Base-by-base conservation (phyloP, 179 eudicot species). In the Camellia oleifera region DNA sequence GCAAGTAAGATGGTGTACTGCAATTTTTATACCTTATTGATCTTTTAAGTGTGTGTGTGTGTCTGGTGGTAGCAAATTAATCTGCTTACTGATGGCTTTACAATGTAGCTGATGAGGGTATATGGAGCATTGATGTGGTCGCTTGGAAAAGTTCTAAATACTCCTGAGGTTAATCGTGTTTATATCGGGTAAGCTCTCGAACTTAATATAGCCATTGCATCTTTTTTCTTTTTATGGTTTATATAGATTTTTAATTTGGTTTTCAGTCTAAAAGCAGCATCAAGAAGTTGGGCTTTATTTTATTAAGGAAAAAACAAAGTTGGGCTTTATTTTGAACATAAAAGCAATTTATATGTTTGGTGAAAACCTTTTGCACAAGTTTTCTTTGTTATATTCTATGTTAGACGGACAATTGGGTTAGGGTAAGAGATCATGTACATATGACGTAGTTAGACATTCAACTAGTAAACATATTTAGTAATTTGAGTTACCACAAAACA, bases 61-160 rank as follows among this genome's bases (percentile, higher is more conserved):
- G 32, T 46, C 57, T 73, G 61, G 65, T 75, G 10, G 79, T 11
- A 54, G 50, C 60, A 52, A 57, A 56, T 77, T 68, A 56, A 72
- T 62, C 48, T 74, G 69, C 69, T 56, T 68, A 46, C 77, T 13
- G 3, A 4, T 61, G 60, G 23, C 56, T 46, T 77, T 72, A 0
- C 67, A 26, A 82, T 84, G 92, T 82, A 96, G 99, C 89, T 96
- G 61, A 96, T 96, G 99, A 85, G 99, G 87, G 99, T 94, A 11
- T 96, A 96, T 86, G 99, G 99, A 71, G 99, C 99, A 48, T 78
- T 96, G 85, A 96, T 96, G 99, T 96, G 99, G 99, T 96, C 99
- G 32, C 93, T 96, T 64, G 99, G 99, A 56, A 96, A 96, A 83
- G 99, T 96, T 68, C 87, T 96, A 46, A 94, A 96, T 80, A 96